phyloP scores from a whole-genome alignment of 2,329 filamentous ascomycete species.

The Pseudogymnoascus sp. region DNA sequence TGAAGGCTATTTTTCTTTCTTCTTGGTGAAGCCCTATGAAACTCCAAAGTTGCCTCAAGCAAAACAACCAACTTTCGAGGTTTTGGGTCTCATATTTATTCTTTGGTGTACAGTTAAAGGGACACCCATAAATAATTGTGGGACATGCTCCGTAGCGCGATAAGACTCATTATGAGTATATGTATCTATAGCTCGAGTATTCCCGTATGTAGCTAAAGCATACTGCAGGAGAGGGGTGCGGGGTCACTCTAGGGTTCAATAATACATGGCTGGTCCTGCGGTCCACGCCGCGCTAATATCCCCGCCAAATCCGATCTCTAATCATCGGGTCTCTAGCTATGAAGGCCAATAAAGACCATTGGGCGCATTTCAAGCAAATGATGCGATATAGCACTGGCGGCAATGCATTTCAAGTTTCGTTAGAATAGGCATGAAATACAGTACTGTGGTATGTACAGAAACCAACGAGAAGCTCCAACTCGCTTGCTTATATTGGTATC shows the following conservation, averaged over 20 bases:
- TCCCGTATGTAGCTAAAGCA: not conserved
- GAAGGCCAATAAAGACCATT: not conserved
- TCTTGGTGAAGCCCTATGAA: not conserved
- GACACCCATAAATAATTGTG: not conserved
- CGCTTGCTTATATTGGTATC: not conserved
- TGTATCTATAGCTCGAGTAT: not conserved
- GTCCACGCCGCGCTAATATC: not conserved
- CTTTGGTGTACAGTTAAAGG: not conserved
- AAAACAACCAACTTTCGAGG: not conserved
- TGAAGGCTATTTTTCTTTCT: not conserved
- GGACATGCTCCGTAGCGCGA: not conserved
- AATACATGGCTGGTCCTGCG: not conserved
- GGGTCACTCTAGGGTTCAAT: not conserved
- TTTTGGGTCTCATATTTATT: not conserved
- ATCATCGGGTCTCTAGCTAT: not conserved
- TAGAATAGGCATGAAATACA: not conserved
- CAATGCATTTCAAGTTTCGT: not conserved
- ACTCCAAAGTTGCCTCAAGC: not conserved
- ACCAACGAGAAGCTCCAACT: not conserved
- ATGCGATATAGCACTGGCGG: not conserved
- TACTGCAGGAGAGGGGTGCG: not conserved
- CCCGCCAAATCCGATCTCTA: not conserved
- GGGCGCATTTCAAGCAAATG: not conserved
- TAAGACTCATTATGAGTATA: constrained; percentile 8
- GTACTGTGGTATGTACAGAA: not conserved